Percentiles rank a stretch among this genome's conserved stretches.
phyloP scores from a whole-genome alignment of 805 yeast genomes.

The Ogataea polymorpha region DNA sequence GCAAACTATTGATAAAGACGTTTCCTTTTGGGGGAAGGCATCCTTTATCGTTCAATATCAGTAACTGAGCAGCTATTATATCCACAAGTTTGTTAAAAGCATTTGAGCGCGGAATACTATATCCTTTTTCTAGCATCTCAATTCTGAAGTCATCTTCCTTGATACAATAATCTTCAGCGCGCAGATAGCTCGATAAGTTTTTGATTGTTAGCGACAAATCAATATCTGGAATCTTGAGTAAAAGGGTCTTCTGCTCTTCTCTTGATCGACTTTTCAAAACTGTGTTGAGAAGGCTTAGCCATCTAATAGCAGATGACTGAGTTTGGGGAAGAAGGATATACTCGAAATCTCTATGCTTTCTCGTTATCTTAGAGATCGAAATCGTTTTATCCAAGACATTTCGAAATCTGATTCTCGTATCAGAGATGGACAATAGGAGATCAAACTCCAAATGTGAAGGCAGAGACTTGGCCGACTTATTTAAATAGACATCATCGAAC shows the following conservation, averaged over 20 bases:
- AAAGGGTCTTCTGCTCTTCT: conserved; percentile 13
- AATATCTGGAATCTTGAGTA: conserved; percentile 44
- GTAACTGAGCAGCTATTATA: conserved; percentile 32
- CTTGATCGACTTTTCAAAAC: conserved; percentile 35
- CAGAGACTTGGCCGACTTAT: background rate
- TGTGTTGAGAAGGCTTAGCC: conserved; percentile 59
- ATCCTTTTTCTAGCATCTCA: conserved; percentile 19
- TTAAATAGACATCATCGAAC: conserved; percentile 10
- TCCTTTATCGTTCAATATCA: conserved; percentile 1
- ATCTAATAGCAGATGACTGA: conserved; percentile 50
- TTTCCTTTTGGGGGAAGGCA: conserved; percentile 6
- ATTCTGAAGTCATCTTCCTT: background rate
- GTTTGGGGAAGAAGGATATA: conserved; percentile 59
- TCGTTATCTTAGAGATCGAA: conserved; percentile 38
- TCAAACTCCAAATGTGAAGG: conserved; percentile 18
- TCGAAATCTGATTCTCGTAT: conserved; percentile 48
- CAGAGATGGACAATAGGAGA: conserved; percentile 19
- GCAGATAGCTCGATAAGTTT: conserved; percentile 9
- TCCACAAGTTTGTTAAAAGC: conserved; percentile 39
- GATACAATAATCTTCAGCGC: conserved; percentile 7
- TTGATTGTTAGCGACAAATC: conserved; percentile 42
- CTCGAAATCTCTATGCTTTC: conserved; percentile 10
- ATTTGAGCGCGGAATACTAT: conserved; percentile 24
- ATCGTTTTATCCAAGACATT: conserved; percentile 71
- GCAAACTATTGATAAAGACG: conserved; percentile 18